Conservation (phyloP, 2,329 filamentous ascomycete species). For the Alternaria atra region DNA sequence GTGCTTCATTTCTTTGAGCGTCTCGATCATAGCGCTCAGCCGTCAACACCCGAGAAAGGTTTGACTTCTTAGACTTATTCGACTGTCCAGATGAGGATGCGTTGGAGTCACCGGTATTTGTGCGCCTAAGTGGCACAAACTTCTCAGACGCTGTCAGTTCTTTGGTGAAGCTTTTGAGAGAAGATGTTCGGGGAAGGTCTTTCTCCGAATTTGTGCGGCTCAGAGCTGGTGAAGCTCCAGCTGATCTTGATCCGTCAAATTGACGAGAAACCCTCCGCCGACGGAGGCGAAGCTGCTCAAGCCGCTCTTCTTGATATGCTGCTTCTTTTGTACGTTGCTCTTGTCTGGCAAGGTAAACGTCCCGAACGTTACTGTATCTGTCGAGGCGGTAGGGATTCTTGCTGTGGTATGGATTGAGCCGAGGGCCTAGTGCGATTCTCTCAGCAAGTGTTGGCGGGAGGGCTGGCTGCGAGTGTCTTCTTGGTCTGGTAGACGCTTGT, state of each 20-base stretch:
- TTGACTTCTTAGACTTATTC: conserved; percentile 14
- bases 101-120: conserved; percentile 15
- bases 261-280: conserved; percentile 20
- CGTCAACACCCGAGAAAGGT: conserved; percentile 17
- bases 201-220: conserved; percentile 23
- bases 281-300: conserved; percentile 16
- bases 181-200: conserved; percentile 6
- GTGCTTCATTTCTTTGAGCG: conserved; percentile 47
- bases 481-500: neutral
- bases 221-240: conserved; percentile 19
- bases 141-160: conserved; percentile 7
- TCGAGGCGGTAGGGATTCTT: conserved; percentile 10
- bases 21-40: conserved; percentile 42
- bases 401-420: conserved; percentile 15
- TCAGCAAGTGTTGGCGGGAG: conserved; percentile 15
- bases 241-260: conserved; percentile 34
- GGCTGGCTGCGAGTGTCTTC: conserved; percentile 10
- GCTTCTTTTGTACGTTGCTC: conserved; percentile 12
- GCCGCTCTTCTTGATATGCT: conserved; percentile 14
- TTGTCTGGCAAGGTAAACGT: conserved; percentile 8
- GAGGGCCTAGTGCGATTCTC: conserved; percentile 12
- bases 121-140: conserved; percentile 16
- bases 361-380: neutral
- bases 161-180: conserved; percentile 5
- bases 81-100: conserved; percentile 16